These are phyloP conservation scores for Pterocarpus macrocarpus DNA, from an alignment of 306 rosid species.

Conservation along the genomic window DNA sequence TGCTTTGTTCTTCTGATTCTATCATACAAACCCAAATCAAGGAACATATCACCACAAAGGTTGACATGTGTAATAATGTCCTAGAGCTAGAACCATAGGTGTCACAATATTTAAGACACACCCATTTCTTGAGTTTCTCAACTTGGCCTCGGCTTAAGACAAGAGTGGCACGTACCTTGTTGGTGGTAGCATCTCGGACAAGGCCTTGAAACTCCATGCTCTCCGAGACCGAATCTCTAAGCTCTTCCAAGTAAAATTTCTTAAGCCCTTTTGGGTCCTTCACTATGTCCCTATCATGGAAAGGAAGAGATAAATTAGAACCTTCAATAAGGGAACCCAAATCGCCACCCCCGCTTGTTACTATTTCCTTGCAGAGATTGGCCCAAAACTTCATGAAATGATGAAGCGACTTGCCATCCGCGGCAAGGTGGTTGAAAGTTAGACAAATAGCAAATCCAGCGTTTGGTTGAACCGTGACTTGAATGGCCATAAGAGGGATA, in stretches of 20 bases:
- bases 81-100: background rate
- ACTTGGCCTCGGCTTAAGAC: conserved; percentile 8
- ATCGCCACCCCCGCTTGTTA: background rate
- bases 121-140: conserved; percentile 27
- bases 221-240: background rate
- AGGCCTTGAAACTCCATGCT: background rate
- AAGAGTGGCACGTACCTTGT: conserved; percentile 32
- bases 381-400: conserved; percentile 56
- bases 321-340: background rate
- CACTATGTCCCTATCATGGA: conserved; percentile 6
- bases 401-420: conserved; percentile 43
- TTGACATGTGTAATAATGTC: conserved; percentile 32
- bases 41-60: conserved; percentile 50
- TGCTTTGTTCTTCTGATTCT: conserved; percentile 36
- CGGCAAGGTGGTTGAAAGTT: conserved; percentile 36
- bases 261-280: conserved; percentile 18
- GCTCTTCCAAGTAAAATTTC: background rate
- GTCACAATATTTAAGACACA: background rate
- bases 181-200: background rate
- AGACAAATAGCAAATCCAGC: conserved; percentile 33
- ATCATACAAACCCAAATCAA: conserved; percentile 50
- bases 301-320: background rate
- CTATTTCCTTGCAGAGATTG: background rate
- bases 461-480: conserved; percentile 44
- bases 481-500: conserved; percentile 42